Base-by-base conservation (phyloP, 805 yeast species). In the Sugiyamaella chiloensis region DNA sequence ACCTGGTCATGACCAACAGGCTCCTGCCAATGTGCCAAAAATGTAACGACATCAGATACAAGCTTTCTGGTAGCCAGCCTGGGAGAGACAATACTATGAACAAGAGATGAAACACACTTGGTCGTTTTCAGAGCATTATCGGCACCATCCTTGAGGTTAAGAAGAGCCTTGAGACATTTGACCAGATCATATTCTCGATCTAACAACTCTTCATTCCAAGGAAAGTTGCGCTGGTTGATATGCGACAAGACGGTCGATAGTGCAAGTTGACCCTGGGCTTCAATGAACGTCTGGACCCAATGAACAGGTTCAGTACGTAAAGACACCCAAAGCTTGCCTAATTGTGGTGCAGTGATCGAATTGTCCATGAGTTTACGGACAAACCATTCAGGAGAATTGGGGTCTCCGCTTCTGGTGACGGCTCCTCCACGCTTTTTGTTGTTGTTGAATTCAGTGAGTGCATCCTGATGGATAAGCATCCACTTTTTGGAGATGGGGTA, bases 381-480 rank as follows among this genome's bases (percentile, higher is more conserved):
- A 64, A 85, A 91, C 57, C 77, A 81, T 53, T 80, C 88, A 1
- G 93, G 96, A 20, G 81, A 75, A 50, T 68, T 63, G 35, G 68
- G 51, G 59, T 54, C 46, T 5, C 37, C 37, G 55, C 45, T 19
- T 17, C 46, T 31, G 24, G 47, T 20, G 35, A 24, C 42, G 8
- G 20, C 6, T 3, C 54, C 37, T 3, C 54, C 37, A 12, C 72
- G 65, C 37, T 72, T 64, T 47, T 70, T 69, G 45, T 65, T 60
- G 55, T 83, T 80, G 58, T 83, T 84, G 58, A 73, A 73, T 59
- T 89, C 96, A 5, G 90, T 78, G 40, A 87, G 74, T 20, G 84
- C 80, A 63, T 89, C 96, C 64, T 90, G 97, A 55, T 85, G 80
- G 34, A 90, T 83, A 55, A 90, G 74, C 83, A 87, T 81, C 96